phyloP scores from a whole-genome alignment of 345 rosid species.

The Linum lewisii region DNA sequence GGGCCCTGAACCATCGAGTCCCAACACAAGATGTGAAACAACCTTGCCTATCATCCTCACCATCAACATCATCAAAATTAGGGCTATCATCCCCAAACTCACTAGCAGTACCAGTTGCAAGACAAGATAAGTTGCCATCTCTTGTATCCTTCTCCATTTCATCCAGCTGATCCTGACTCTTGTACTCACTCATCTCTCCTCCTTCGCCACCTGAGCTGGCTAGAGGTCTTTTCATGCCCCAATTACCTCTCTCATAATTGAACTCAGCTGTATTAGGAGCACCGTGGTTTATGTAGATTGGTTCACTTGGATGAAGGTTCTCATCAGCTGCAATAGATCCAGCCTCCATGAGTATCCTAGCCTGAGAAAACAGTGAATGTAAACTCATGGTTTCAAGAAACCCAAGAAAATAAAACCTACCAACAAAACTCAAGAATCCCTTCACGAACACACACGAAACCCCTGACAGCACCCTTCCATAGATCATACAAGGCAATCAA shows the following conservation, averaged over 20 bases:
- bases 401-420: background rate
- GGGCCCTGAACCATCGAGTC: conserved; percentile 95
- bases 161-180: conserved; percentile 34
- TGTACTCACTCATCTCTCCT: conserved; percentile 41
- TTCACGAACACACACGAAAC: too few relatives aligned
- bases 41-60: conserved; percentile 31
- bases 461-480: too few relatives aligned
- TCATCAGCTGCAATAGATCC: conserved; percentile 35
- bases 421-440: background rate
- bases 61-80: conserved; percentile 57
- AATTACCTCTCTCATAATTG: conserved; percentile 24
- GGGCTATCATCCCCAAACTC: conserved; percentile 68
- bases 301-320: conserved; percentile 26
- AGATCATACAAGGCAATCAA: too few relatives aligned
- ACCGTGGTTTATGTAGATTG: conserved; percentile 18
- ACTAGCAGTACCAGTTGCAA: conserved; percentile 80
- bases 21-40: conserved; percentile 85
- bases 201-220: conserved; percentile 39
- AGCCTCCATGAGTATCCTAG: conserved; percentile 69
- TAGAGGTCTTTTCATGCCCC: conserved; percentile 20
- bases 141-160: conserved; percentile 52
- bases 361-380: conserved; percentile 38
- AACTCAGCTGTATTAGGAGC: conserved; percentile 25
- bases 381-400: background rate
- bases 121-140: conserved; percentile 69